Conservation (phyloP, 352 stramenopile species). For the Phytophthora rubi region DNA sequence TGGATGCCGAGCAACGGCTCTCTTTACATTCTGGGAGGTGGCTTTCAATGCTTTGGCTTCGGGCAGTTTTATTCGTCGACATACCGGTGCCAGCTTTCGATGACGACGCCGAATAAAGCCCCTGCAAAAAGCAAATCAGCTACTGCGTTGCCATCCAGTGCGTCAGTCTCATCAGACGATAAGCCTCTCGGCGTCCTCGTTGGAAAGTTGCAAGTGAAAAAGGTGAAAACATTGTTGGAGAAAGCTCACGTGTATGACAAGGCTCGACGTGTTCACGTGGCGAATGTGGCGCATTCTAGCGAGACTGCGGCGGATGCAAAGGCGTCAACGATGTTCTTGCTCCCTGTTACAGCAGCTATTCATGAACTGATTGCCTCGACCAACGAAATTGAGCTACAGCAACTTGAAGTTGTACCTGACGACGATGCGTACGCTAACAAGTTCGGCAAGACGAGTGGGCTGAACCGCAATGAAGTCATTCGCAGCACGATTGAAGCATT, state of each 20-base stretch:
- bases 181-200: conserved; percentile 52
- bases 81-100: conserved; percentile 60
- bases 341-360: conserved; percentile 65
- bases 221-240: conserved; percentile 81
- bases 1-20: conserved; percentile 55
- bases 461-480: conserved; percentile 82
- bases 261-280: conserved; percentile 66
- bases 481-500: conserved; percentile 57
- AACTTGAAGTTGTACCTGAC: conserved; percentile 53
- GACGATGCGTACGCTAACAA: conserved; percentile 78
- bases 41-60: conserved; percentile 88
- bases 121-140: conserved; percentile 16
- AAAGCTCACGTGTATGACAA: conserved; percentile 77
- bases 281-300: not conserved
- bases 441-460: conserved; percentile 68
- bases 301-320: conserved; percentile 22
- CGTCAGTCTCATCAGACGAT: conserved; percentile 15
- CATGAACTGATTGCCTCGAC: conserved; percentile 28
- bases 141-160: conserved; percentile 5
- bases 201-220: conserved; percentile 76
- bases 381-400: conserved; percentile 39
- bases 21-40: conserved; percentile 68
- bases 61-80: conserved; percentile 78
- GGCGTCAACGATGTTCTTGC: conserved; percentile 50
- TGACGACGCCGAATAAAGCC: conserved; percentile 16